Evolutionary conservation across 208 protist species (phyloP).

Genomic region (Crithidia fasciculata): DNA sequence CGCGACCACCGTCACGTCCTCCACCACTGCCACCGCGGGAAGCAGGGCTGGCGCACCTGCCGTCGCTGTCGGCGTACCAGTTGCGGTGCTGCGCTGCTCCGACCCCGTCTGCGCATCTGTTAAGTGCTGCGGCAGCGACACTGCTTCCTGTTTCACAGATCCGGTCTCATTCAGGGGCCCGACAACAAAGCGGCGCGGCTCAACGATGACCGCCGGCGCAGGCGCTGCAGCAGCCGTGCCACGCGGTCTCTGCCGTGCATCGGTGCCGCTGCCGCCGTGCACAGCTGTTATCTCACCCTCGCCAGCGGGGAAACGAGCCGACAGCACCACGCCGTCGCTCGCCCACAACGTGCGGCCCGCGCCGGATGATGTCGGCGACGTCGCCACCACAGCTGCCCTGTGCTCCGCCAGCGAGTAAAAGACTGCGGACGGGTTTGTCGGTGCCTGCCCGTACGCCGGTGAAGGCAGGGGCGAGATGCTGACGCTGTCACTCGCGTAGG

Average conservation of each 20-base stretch:
- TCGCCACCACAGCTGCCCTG: background rate
- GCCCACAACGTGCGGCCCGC: conserved; percentile 5
- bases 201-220: background rate
- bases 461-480: conserved; percentile 23
- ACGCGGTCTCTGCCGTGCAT: background rate
- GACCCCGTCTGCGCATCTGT: too few species aligned
- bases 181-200: background rate
- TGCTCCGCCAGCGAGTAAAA: conserved; percentile 16
- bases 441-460: conserved; percentile 15
- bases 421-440: background rate
- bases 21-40: background rate
- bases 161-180: too few species aligned
- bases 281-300: background rate
- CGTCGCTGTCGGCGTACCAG: too few species aligned
- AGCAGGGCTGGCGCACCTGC: background rate
- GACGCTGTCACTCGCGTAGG: conserved; percentile 17
- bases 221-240: background rate
- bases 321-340: conserved; percentile 9
- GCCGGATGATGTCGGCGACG: background rate
- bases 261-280: background rate
- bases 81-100: too few species aligned
- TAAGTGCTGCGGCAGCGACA: background rate
- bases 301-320: background rate
- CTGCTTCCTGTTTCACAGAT: background rate
- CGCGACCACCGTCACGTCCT: background rate